phyloP scores from a whole-genome alignment of 192 early-diverging fungal species.

The Chytriomyces confervae region DNA sequence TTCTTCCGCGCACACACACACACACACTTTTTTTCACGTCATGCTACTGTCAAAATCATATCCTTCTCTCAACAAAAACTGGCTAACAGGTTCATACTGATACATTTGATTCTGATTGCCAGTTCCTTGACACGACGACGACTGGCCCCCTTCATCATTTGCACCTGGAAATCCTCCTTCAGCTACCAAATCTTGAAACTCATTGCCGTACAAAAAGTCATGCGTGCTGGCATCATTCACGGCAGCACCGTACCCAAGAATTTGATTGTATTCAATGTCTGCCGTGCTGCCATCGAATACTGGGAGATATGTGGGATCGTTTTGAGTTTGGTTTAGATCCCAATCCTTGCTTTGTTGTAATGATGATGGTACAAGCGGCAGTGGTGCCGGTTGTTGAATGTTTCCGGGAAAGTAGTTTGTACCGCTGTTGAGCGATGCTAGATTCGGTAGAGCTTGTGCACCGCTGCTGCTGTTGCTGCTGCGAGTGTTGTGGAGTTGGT shows the following conservation, averaged over 20 bases:
- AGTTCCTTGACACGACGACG: background rate
- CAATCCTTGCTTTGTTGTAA: no score
- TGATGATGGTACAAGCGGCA: no score
- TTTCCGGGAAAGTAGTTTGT: no score
- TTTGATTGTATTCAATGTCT: constrained; percentile 15
- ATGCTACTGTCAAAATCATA: constrained; percentile 32
- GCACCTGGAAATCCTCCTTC: background rate
- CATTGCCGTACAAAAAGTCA: constrained; percentile 29
- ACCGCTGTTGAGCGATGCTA: no score
- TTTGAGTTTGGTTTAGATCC: no score
- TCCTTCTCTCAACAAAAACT: constrained; percentile 28
- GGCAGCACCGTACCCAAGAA: constrained; percentile 27
- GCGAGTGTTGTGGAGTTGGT: no score
- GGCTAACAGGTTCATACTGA: constrained; percentile 33
- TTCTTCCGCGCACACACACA: no score
- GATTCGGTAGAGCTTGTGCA: no score
- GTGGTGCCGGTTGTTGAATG: no score
- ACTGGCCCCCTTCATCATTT: background rate
- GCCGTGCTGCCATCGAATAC: constrained; percentile 28
- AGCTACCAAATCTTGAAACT: background rate
- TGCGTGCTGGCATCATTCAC: constrained; percentile 21
- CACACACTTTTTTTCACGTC: background rate
- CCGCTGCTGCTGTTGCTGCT: no score
- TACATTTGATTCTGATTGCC: background rate
- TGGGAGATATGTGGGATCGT: constrained; percentile 28